Evolutionary conservation across 805 yeast species (phyloP), one percentile per base, ranked within the genome.

Genomic region (Candida sanyiensis): DNA sequence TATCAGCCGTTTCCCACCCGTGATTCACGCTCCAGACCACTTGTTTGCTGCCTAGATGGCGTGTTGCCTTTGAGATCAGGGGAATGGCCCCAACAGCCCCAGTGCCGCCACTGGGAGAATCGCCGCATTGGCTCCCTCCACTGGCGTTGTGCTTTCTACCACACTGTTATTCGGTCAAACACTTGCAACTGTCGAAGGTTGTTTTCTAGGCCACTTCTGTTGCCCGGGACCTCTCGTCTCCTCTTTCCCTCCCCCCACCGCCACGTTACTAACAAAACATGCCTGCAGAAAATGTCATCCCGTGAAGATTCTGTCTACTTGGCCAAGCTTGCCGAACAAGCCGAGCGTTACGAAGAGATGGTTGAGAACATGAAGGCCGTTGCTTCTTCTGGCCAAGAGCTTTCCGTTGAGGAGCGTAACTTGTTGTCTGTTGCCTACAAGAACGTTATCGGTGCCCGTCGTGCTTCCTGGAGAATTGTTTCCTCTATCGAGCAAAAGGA

Each of bases 321-420:
- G 62, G 97, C 97, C 67, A 90, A 93, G 65, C 81, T 93, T 64
- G 96, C 97, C 61, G 97, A 90, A 72, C 97, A 90, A 74, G 97
- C 97, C 61, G 98, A 93, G 73, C 94, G 97, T 71, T 93, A 89
- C 66, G 97, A 93, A 73, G 97, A 90, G 73, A 88, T 86, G 97
- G 97, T 90, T 57, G 96, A 87, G 67, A 87, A 86, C 73, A 90
- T 90, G 97, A 89, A 90, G 68, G 83, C 86, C 39, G 97, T 93
- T 59, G 97, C 97, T 55, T 83, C 95, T 30, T 78, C 95, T 31
- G 96, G 96, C 47, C 89, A 85, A 68, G 97, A 90, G 66, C 73
- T 93, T 54, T 83, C 94, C 37, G 96, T 93, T 52, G 98, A 93
- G 72, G 98, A 93, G 73, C 89, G 98, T 69, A 93, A 93, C 70